These are phyloP conservation scores for Gnomoniopsis smithogilvyi DNA, from an alignment of 2,329 filamentous ascomycete genomes.

Conservation along the genomic window DNA sequence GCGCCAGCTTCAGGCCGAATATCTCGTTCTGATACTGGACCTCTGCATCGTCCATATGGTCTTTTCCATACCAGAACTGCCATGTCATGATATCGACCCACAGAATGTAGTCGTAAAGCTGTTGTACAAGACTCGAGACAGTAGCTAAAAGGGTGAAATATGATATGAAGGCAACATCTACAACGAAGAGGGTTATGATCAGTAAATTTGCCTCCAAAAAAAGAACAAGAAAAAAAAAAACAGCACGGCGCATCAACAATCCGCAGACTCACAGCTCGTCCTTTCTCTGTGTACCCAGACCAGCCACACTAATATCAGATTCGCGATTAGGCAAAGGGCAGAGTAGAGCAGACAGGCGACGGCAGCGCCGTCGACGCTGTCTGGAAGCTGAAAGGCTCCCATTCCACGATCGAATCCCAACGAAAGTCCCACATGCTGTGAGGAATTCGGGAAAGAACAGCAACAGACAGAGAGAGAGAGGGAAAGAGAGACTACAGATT, in stretches of 20 bases:
- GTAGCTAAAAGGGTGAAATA: conserved; percentile 16
- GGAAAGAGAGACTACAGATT: neutral
- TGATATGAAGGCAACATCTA: conserved; percentile 16
- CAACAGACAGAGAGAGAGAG: neutral
- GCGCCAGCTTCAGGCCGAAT: conserved; percentile 11
- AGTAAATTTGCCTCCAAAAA: neutral
- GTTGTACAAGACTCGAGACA: conserved; percentile 8
- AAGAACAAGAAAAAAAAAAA: neutral
- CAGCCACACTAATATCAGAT: conserved; percentile 12
- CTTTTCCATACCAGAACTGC: conserved; percentile 12
- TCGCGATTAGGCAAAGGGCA: conserved; percentile 8
- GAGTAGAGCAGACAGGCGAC: conserved; percentile 12
- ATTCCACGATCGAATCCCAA: conserved; percentile 12
- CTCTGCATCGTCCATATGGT: conserved; percentile 7
- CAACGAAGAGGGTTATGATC: neutral
- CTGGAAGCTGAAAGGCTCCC: conserved; percentile 19
- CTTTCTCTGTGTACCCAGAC: conserved; percentile 14
- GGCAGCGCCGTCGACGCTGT: conserved; percentile 16
- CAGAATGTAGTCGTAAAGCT: conserved; percentile 13
- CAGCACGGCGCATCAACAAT: neutral
- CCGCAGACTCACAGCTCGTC: conserved; percentile 4
- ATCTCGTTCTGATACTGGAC: conserved; percentile 15
- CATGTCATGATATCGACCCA: conserved; percentile 12
- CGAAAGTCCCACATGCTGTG: neutral
- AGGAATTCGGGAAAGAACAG: neutral